Conservation (phyloP, 257 asterid species). For the Solanum dulcamara region DNA sequence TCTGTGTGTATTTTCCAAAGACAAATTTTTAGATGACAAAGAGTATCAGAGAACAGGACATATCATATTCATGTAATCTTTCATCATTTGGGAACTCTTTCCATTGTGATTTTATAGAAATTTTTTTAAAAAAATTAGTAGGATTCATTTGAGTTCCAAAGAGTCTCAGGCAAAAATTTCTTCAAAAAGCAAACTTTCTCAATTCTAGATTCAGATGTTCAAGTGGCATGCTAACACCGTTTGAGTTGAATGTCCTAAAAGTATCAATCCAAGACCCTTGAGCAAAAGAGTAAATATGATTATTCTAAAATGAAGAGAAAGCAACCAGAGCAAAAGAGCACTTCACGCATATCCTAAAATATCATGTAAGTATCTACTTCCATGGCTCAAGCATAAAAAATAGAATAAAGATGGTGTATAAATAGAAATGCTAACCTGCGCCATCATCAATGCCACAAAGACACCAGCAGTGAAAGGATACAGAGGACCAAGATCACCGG, state of each 20-base stretch:
- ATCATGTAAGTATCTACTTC: neutral
- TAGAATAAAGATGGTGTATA: neutral
- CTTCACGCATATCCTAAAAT: neutral
- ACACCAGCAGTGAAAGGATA: constrained; percentile 95
- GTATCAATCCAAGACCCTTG: neutral
- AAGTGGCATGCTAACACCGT: neutral
- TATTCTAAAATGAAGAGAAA: neutral
- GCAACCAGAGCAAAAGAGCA: neutral
- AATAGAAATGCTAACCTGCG: constrained; percentile 43
- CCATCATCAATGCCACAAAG: constrained; percentile 86
- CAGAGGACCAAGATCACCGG: constrained; percentile 81
- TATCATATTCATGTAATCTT: neutral
- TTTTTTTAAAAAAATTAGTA: too few relatives aligned
- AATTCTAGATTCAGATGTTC: neutral
- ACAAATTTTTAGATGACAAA: neutral
- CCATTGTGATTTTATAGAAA: neutral
- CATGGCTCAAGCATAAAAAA: neutral
- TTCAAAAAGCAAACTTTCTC: neutral
- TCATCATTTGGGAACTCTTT: neutral
- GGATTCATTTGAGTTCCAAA: neutral
- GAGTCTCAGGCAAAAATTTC: neutral
- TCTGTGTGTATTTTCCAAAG: constrained; percentile 25
- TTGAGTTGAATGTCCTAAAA: neutral
- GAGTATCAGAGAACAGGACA: neutral
- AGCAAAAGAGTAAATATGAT: neutral